Conservation (phyloP, 495 filamentous ascomycete species). For the Rhypophila decipiens region DNA sequence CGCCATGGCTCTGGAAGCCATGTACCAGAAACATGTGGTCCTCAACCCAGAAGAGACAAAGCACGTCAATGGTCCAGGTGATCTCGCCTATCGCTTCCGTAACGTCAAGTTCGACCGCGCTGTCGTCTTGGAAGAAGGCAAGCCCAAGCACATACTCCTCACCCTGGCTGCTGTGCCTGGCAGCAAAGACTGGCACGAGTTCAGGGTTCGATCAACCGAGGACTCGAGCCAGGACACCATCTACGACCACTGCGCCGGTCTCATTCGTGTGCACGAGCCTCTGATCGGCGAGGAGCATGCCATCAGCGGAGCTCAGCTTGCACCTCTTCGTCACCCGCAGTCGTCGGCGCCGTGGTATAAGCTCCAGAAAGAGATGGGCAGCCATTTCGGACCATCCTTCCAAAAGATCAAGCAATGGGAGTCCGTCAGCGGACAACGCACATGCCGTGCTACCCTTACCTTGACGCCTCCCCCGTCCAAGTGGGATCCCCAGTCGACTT, state of each 20-base stretch:
- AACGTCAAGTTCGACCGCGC: constrained; percentile 15
- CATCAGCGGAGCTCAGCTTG: not conserved
- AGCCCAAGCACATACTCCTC: not conserved
- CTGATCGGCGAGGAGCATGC: not conserved
- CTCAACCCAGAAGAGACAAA: not conserved
- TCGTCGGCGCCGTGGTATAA: constrained; percentile 25
- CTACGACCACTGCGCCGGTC: constrained; percentile 7
- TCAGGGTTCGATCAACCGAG: constrained; percentile 1
- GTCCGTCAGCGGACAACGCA: constrained; percentile 15
- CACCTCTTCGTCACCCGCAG: constrained; percentile 6
- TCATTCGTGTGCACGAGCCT: constrained; percentile 7
- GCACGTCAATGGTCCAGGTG: not conserved
- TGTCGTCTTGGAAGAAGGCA: constrained; percentile 7
- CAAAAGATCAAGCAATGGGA: constrained; percentile 18
- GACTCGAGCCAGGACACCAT: not conserved
- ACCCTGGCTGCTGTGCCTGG: not conserved
- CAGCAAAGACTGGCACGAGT: constrained; percentile 13
- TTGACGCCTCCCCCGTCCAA: constrained; percentile 13
- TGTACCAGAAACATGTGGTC: constrained; percentile 4
- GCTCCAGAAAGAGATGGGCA: constrained; percentile 17
- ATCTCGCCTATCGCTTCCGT: constrained; percentile 19
- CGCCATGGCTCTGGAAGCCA: constrained; percentile 13
- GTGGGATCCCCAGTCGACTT: constrained; percentile 21
- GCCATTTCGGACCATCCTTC: constrained; percentile 24
- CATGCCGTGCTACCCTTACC: constrained; percentile 1